These are phyloP conservation scores for Sporothrix inflata DNA, from an alignment of 2,329 filamentous ascomycete species.

Conservation along the genomic window DNA sequence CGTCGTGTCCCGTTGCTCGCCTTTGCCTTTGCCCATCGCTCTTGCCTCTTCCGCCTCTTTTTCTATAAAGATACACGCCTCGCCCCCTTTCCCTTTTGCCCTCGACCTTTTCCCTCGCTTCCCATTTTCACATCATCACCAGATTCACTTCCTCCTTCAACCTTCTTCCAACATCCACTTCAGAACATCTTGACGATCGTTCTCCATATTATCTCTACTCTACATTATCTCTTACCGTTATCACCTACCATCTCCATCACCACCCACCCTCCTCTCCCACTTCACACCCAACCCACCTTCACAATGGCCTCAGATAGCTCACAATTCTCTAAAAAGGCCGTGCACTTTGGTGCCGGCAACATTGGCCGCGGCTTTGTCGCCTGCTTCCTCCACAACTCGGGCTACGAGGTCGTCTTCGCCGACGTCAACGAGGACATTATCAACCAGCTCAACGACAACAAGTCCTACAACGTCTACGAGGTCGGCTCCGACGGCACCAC, in stretches of 20 bases:
- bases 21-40: conserved; percentile 14
- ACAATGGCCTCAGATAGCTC: conserved; percentile 28
- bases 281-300: neutral
- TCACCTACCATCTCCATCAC: neutral
- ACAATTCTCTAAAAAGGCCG: conserved; percentile 61
- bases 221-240: neutral
- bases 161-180: neutral
- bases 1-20: neutral
- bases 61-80: conserved; percentile 26
- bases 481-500: conserved; percentile 82
- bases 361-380: conserved; percentile 86
- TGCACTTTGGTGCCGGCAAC: conserved; percentile 86
- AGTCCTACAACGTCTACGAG: conserved; percentile 89
- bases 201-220: neutral
- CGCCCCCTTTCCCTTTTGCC: neutral
- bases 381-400: conserved; percentile 91
- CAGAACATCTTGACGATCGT: conserved; percentile 21
- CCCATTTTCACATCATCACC: conserved; percentile 1
- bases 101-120: neutral
- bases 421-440: conserved; percentile 89
- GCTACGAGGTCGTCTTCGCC: conserved; percentile 94
- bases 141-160: neutral
- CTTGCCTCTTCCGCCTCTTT: neutral
- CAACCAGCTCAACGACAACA: conserved; percentile 71
- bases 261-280: neutral